Conservation (phyloP, 345 rosid species). For the thale cress (Arabidopsis thaliana) region TAIR10.1 NC_003070.9:11718501-11719000, state of each 20-base stretch:
- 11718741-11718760: slow-evolving; percentile 25
- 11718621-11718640: neutral
- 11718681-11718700: neutral
- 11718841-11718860: too few relatives aligned
- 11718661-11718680: neutral
- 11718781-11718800: slow-evolving; percentile 33
- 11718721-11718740: slow-evolving; percentile 4
- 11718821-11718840: neutral
- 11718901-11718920: neutral
- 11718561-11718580: neutral
- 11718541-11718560: slow-evolving; percentile 1
- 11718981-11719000: slow-evolving; percentile 71
- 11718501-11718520: slow-evolving; percentile 38
- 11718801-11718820: neutral
- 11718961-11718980: slow-evolving; percentile 80
- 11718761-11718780: slow-evolving; percentile 39
- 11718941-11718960: slow-evolving; percentile 56
- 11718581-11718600: slow-evolving; percentile 9
- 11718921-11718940: neutral
- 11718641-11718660: slow-evolving; percentile 2
- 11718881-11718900: too few relatives aligned
- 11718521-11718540: slow-evolving; percentile 44
- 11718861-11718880: too few relatives aligned
- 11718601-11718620: neutral
- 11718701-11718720: slow-evolving; percentile 20